phyloP scores from a whole-genome alignment of 139 green algal species.

The Pedinophyceae sp. region DNA sequence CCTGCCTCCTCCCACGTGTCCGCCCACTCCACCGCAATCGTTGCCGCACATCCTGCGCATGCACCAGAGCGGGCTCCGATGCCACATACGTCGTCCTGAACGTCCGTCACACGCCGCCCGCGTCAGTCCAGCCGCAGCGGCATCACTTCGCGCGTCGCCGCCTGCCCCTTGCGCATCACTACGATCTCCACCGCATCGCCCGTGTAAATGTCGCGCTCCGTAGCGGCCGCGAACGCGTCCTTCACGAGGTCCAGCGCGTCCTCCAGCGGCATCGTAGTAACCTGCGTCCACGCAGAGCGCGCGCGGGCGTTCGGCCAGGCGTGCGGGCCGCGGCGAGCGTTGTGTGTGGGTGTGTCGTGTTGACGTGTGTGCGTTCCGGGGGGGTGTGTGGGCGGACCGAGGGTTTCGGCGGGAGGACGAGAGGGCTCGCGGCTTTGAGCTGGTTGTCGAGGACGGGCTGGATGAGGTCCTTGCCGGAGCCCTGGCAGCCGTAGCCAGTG shows the following conservation, averaged over 20 bases:
- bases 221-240: constrained; percentile 83
- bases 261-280: constrained; percentile 43
- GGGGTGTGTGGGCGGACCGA: too few relatives aligned
- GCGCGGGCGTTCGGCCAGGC: background rate
- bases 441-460: constrained; percentile 98
- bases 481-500: constrained; percentile 67
- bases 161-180: too few relatives aligned
- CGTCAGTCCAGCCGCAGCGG: too few relatives aligned
- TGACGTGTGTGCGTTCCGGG: too few relatives aligned
- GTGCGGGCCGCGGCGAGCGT: background rate
- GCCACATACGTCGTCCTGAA: too few relatives aligned
- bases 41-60: too few relatives aligned
- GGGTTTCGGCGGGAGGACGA: constrained; percentile 58
- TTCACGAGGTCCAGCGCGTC: constrained; percentile 91
- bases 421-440: constrained; percentile 73
- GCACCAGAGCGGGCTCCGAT: too few relatives aligned
- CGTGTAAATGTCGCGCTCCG: constrained; percentile 97
- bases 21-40: too few relatives aligned
- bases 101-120: too few relatives aligned
- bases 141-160: too few relatives aligned
- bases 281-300: background rate
- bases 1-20: too few relatives aligned
- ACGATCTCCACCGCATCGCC: constrained; percentile 90
- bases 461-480: constrained; percentile 85
- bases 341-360: background rate